Evolutionary conservation across 2,329 filamentous ascomycete species (phyloP), one percentile per base, ranked within the genome.

Genomic region (Thermomyces lanuginosus): DNA sequence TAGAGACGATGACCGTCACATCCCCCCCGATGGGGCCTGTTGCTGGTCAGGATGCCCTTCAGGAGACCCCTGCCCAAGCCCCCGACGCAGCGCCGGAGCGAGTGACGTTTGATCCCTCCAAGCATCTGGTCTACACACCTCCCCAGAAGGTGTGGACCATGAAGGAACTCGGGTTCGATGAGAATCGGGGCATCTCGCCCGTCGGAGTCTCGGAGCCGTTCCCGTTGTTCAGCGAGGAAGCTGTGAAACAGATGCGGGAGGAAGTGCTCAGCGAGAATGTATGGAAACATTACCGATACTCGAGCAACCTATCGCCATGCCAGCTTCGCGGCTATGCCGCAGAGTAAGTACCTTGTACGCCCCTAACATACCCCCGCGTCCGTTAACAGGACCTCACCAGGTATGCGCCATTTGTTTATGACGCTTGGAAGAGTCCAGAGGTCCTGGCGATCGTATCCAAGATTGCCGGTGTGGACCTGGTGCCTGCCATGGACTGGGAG

Each of bases 121-220:
- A 60, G 42, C 72, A 77, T 41, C 46, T 77, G 10, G 48, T 49
- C 13, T 72, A 62, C 45, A 53, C 60, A 27, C 44, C 59, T 8
- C 60, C 64, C 7, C 53, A 60, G 8, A 60, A 64, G 34, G 51
- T 67, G 22, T 50, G 68, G 38, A 66, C 58, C 10, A 76, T 76
- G 71, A 58, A 64, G 38, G 71, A 76, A 16, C 55, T 76, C 27
- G 69, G 66, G 2, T 64, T 66, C 21, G 43, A 57, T 2, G 57
- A 66, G 18, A 57, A 60, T 29, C 57, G 53, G 26, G 72, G 71
- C 4, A 59, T 77, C 14, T 77, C 73, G 1, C 61, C 62, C 1
- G 56, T 70, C 25, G 73, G 70, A 8, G 70, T 74, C 27, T 73
- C 71, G 0, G 66, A 75, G 31, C 70, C 72, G 0, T 77, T 77